Percentiles rank a stretch among this genome's conserved stretches.
These are phyloP conservation scores for Candida manassasensis DNA, from an alignment of 805 yeast species.

Conservation along the genomic window DNA sequence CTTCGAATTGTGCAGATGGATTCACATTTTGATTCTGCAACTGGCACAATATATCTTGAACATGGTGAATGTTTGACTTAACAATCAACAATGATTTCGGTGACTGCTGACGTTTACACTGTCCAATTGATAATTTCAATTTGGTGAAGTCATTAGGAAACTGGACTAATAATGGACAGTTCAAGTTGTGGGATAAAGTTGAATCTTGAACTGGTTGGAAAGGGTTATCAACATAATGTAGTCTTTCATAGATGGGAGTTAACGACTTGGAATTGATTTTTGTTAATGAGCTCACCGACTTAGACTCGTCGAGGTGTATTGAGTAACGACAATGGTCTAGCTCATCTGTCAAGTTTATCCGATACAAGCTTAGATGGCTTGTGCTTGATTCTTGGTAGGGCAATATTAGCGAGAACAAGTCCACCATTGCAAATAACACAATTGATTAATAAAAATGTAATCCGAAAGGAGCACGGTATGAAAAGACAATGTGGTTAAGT, in stretches of 20 bases:
- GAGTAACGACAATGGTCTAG: constrained; percentile 18
- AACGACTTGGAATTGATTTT: constrained; percentile 14
- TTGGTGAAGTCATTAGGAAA: constrained; percentile 19
- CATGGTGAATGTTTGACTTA: constrained; percentile 17
- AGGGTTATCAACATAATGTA: constrained; percentile 24
- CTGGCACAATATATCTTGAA: constrained; percentile 10
- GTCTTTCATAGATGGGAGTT: constrained; percentile 11
- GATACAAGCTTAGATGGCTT: constrained; percentile 16
- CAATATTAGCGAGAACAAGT: constrained; percentile 18
- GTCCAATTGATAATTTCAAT: constrained; percentile 25
- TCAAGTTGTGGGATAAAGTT: not conserved
- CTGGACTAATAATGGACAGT: constrained; percentile 28
- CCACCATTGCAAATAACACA: not conserved
- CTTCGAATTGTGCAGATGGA: constrained; percentile 13
- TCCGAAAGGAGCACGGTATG: no score
- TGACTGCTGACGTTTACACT: not conserved
- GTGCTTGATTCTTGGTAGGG: constrained; percentile 19
- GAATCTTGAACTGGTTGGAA: constrained; percentile 3
- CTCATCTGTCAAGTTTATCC: constrained; percentile 23
- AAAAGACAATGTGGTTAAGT: no score
- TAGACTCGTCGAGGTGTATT: constrained; percentile 16
- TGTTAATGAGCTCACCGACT: constrained; percentile 17
- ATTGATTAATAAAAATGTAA: no score
- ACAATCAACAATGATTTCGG: constrained; percentile 26
- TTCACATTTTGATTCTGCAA: constrained; percentile 4